These are phyloP conservation scores for Psilocybe cyanescens DNA, from an alignment of 768 basidiomycete genomes.

Conservation along the genomic window DNA sequence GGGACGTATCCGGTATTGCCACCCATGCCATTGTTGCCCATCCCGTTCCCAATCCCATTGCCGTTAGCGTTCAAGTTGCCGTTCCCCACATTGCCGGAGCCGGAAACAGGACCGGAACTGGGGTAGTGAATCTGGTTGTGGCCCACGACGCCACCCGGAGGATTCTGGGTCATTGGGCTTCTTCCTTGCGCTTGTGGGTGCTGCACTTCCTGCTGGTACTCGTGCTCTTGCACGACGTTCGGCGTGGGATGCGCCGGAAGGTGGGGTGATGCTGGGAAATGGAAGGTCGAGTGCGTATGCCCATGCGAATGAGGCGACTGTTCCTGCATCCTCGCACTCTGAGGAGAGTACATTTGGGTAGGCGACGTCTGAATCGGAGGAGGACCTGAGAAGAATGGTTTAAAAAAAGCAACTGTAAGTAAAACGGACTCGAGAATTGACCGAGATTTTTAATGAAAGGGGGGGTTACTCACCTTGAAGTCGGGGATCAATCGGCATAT, in stretches of 20 bases:
- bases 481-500: conserved; percentile 57
- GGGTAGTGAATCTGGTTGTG: conserved; percentile 27
- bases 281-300: conserved; percentile 30
- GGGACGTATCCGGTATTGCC: conserved; percentile 33
- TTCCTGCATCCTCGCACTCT: conserved; percentile 35
- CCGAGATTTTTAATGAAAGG: background rate
- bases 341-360: conserved; percentile 39
- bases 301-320: background rate
- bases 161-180: conserved; percentile 9
- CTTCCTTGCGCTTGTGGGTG: conserved; percentile 12
- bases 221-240: conserved; percentile 15
- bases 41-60: background rate
- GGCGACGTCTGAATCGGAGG: conserved; percentile 29
- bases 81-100: background rate
- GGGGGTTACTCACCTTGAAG: conserved; percentile 49
- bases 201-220: conserved; percentile 21
- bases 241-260: conserved; percentile 35
- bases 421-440: conserved; percentile 5
- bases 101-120: background rate
- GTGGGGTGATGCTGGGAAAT: conserved; percentile 45
- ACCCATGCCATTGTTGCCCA: background rate
- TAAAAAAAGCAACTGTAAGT: conserved; percentile 5
- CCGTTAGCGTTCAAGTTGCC: background rate
- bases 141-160: conserved; percentile 3
- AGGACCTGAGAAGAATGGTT: conserved; percentile 23